Percentiles rank a stretch among this genome's conserved stretches.
Evolutionary conservation across 352 stramenopile species (phyloP).

Genomic region (Pythium brachiatum): DNA sequence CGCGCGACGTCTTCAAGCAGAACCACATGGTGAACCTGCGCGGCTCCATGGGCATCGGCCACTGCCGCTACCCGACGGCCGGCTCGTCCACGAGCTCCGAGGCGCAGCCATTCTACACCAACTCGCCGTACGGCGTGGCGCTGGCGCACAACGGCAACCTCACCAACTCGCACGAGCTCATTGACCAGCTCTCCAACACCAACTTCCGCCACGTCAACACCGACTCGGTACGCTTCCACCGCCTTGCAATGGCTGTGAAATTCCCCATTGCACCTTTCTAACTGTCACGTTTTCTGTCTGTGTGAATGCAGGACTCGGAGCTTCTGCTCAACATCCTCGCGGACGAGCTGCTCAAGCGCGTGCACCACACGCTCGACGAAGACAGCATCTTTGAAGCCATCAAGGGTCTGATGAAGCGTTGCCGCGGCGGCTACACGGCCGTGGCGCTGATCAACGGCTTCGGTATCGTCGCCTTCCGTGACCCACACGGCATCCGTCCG

Average conservation of each 20-base stretch:
- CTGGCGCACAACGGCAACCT: conserved; percentile 99
- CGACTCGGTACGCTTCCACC: conserved; percentile 86
- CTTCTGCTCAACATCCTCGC: conserved; percentile 98
- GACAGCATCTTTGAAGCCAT: conserved; percentile 91
- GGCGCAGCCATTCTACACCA: conserved; percentile 99
- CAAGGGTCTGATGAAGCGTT: conserved; percentile 92
- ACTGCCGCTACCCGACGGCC: conserved; percentile 98
- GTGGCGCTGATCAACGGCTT: conserved; percentile 97
- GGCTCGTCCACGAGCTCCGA: conserved; percentile 89
- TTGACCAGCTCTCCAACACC: conserved; percentile 88
- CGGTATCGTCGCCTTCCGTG: conserved; percentile 97
- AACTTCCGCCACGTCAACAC: conserved; percentile 98
- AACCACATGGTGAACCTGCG: conserved; percentile 96
- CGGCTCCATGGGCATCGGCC: conserved; percentile 96
- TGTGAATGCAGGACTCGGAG: conserved; percentile 91
- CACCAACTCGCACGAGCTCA: conserved; percentile 96
- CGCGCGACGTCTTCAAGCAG: conserved; percentile 98
- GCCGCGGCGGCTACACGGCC: conserved; percentile 95
- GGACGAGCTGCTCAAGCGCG: conserved; percentile 91
- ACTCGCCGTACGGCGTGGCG: conserved; percentile 98
- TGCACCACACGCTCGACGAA: conserved; percentile 62
- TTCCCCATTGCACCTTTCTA: background rate
- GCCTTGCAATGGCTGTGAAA: background rate
- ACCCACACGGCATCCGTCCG: conserved; percentile 97
- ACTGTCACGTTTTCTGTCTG: background rate